A percentile compares a stretch with the other conserved stretches of the same genome.
Conservation (phyloP, 2,329 filamentous ascomycete species). For the Penicillium corylophilum region DNA sequence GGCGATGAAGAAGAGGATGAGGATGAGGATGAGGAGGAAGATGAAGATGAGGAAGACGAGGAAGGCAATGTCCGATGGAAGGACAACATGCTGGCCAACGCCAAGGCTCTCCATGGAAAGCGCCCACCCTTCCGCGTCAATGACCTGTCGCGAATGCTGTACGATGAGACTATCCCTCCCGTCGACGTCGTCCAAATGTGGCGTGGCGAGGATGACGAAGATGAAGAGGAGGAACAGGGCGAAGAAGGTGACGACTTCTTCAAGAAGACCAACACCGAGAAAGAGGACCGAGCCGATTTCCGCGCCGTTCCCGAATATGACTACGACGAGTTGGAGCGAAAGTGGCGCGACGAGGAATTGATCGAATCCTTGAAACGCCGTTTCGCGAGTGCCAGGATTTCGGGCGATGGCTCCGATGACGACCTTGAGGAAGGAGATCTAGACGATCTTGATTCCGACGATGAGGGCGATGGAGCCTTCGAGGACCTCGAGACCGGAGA, state of each 20-base stretch:
- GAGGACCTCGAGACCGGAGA: constrained; percentile 82
- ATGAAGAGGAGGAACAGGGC: constrained; percentile 55
- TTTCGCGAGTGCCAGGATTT: constrained; percentile 70
- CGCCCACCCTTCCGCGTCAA: constrained; percentile 72
- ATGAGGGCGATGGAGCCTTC: constrained; percentile 76
- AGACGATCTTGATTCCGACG: constrained; percentile 56
- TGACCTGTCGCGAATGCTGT: constrained; percentile 84
- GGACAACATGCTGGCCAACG: constrained; percentile 74
- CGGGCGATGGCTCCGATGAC: constrained; percentile 57
- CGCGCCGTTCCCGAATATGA: constrained; percentile 75
- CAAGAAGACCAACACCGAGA: constrained; percentile 53
- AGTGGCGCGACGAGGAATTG: constrained; percentile 79
- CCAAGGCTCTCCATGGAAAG: constrained; percentile 67
- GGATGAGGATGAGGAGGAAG: constrained; percentile 46
- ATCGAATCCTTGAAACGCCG: constrained; percentile 71
- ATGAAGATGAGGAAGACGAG: constrained; percentile 54
- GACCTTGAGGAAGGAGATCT: constrained; percentile 49
- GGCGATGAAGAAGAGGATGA: constrained; percentile 46
- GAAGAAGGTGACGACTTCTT: constrained; percentile 68
- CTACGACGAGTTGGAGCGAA: constrained; percentile 75
- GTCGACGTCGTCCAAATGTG: constrained; percentile 75
- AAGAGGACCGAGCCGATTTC: constrained; percentile 63
- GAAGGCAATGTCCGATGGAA: constrained; percentile 89
- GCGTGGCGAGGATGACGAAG: constrained; percentile 65
- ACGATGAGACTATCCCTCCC: constrained; percentile 75